These are phyloP conservation scores for Senecio squalidus DNA, from an alignment of 140 eudicot genomes.

Conservation along the genomic window DNA sequence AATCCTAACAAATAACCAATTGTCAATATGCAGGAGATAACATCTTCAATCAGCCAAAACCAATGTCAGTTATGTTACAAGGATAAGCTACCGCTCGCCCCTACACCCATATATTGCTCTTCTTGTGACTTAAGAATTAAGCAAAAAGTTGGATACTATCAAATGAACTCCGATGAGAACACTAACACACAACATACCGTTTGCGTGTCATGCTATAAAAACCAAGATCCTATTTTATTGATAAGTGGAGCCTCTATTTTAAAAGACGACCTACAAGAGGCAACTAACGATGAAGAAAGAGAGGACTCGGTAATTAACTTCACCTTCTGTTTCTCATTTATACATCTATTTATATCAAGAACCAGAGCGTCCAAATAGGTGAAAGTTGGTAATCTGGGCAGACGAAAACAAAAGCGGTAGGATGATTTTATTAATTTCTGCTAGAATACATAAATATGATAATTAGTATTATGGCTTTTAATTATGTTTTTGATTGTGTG, in stretches of 20 bases:
- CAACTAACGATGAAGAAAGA: conserved; percentile 22
- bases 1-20: background rate
- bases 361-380: too few species aligned
- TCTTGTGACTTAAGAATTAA: conserved; percentile 43
- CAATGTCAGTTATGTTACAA: conserved; percentile 55
- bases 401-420: too few species aligned
- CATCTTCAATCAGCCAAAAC: conserved; percentile 21
- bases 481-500: too few species aligned
- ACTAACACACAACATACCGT: conserved; percentile 18
- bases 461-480: too few species aligned
- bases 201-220: conserved; percentile 45
- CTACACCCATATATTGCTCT: conserved; percentile 55
- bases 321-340: background rate
- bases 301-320: conserved; percentile 47
- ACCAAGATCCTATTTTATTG: conserved; percentile 28
- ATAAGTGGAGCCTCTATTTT: conserved; percentile 35
- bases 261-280: conserved; percentile 38
- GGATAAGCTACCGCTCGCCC: conserved; percentile 36
- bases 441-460: too few species aligned
- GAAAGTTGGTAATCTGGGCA: too few species aligned
- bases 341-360: too few species aligned
- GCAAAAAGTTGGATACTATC: conserved; percentile 35
- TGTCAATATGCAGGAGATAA: conserved; percentile 19
- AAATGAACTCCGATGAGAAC: background rate
- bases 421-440: too few species aligned